Evolutionary conservation across 192 early-diverging fungal genomes (phyloP), one percentile per base, ranked within the genome.

Genomic region (Gonapodya prolifera): DNA sequence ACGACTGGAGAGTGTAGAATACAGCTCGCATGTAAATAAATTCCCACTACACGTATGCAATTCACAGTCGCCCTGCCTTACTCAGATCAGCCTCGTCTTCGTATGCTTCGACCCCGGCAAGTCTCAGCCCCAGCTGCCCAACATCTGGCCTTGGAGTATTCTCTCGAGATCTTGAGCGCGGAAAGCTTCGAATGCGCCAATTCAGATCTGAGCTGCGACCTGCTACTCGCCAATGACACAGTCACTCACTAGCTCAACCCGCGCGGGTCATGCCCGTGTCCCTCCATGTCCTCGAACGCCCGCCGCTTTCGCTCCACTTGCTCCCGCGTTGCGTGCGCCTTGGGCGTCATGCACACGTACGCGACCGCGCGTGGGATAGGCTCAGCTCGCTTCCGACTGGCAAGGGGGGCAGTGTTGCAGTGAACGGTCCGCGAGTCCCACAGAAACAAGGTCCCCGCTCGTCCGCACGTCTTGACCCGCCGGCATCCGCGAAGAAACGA

Each of bases 341-440:
- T 61, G 45, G 45, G 45, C 8, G 45, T 23, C 45, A 61, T 61
- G 45, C 45, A 61, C 8, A 61, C 45, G 45, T 61, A 61, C 45
- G 45, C 45, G 45, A 61, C 45, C 8, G 45, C 45, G 8, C 45
- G 8, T 8, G 45, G 45, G 45, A 16, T 16, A 23, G 45, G 45
- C 23, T 61, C 45, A 16, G 45, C 45, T 8, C 8, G 45, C 23
- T 23, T 8, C 8, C 45, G 45, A 23, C 23, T 61, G 45, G 8
- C 8, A 16, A 16, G 8, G 8, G 71, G 71, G 8, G 71, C 71
- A 8, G 18, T 29, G 29, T 32, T 73, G 71, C 71, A 73, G 71
- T 73, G 71, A 13, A 73, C 71, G 8, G 71, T 73, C 28, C 71
- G 71, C 8, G 28, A 30, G 71, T 73, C 71, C 71, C 71, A 73